Evolutionary conservation across 169 alveolate genomes (phyloP).

Genomic region (Besnoitia besnoiti): DNA sequence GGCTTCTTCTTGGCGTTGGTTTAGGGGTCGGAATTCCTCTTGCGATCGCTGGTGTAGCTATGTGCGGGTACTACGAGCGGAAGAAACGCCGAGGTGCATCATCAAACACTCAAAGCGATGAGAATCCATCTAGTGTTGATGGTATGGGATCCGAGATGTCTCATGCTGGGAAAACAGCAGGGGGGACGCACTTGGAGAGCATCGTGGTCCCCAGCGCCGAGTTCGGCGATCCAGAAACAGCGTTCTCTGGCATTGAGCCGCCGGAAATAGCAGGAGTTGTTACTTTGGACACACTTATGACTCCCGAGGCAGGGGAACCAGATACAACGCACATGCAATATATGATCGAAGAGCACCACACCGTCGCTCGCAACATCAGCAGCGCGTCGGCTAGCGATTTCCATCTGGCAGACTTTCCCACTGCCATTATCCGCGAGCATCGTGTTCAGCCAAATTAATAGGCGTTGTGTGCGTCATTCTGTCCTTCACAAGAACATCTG

Average conservation of each 20-base stretch:
- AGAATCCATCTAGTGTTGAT: not conserved
- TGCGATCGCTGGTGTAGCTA: not conserved
- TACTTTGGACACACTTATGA: not conserved
- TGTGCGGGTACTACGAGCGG: not conserved
- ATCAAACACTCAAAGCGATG: not conserved
- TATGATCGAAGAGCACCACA: constrained; percentile 19
- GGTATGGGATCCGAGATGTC: not conserved
- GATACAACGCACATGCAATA: constrained; percentile 27
- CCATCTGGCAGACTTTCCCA: not conserved
- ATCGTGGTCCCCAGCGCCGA: not conserved
- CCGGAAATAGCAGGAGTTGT: not conserved
- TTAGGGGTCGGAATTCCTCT: constrained; percentile 16
- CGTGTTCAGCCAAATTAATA: not conserved
- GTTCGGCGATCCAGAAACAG: not conserved
- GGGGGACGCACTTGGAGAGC: not conserved
- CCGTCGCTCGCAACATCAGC: not conserved
- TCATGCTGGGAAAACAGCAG: not conserved
- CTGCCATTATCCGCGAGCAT: not conserved
- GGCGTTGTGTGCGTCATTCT: not conserved
- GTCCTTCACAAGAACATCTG: not conserved
- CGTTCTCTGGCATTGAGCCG: not conserved
- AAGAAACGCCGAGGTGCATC: not conserved
- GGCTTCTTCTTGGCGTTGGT: constrained; percentile 5
- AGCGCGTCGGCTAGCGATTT: not conserved
- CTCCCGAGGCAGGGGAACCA: constrained; percentile 18